Conservation (phyloP, 2,329 filamentous ascomycete species). For the Xylariaceae sp. region DNA sequence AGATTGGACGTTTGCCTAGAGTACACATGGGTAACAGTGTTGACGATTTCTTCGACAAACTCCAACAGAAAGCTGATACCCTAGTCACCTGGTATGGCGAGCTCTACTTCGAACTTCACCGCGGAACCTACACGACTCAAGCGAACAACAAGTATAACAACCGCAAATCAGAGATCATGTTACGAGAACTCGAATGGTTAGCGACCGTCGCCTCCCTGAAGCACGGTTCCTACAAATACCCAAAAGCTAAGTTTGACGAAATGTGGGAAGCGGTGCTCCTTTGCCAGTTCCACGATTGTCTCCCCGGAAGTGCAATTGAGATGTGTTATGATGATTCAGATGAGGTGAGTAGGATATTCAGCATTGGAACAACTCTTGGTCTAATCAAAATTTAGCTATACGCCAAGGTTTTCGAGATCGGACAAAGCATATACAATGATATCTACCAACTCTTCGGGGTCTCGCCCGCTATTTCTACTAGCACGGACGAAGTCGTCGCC, state of each 20-base stretch:
- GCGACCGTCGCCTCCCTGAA: constrained; percentile 83
- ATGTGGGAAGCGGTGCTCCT: constrained; percentile 95
- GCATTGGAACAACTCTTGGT: not conserved
- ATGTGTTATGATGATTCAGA: constrained; percentile 99
- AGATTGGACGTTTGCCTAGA: constrained; percentile 78
- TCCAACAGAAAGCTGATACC: constrained; percentile 77
- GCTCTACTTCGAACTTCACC: constrained; percentile 95
- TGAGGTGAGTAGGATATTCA: constrained; percentile 51
- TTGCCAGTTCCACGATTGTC: constrained; percentile 96
- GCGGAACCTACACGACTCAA: constrained; percentile 96
- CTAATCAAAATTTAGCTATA: constrained; percentile 61
- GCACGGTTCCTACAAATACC: constrained; percentile 78
- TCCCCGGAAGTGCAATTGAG: constrained; percentile 92
- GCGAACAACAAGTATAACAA: constrained; percentile 98
- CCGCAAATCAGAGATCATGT: constrained; percentile 78
- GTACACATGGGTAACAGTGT: constrained; percentile 88
- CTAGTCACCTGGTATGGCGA: constrained; percentile 98
- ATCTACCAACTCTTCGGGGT: constrained; percentile 71
- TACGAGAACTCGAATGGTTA: constrained; percentile 86
- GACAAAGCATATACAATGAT: constrained; percentile 70
- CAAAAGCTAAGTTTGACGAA: constrained; percentile 87
- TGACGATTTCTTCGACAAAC: constrained; percentile 87
- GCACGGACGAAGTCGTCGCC: constrained; percentile 58
- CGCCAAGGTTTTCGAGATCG: constrained; percentile 77
- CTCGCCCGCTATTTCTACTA: constrained; percentile 44